Percentiles rank a stretch among this genome's conserved stretches.
These are phyloP conservation scores for Oryza nivara DNA, from an alignment of 176 grass and related monocot species.

Conservation along the genomic window DNA sequence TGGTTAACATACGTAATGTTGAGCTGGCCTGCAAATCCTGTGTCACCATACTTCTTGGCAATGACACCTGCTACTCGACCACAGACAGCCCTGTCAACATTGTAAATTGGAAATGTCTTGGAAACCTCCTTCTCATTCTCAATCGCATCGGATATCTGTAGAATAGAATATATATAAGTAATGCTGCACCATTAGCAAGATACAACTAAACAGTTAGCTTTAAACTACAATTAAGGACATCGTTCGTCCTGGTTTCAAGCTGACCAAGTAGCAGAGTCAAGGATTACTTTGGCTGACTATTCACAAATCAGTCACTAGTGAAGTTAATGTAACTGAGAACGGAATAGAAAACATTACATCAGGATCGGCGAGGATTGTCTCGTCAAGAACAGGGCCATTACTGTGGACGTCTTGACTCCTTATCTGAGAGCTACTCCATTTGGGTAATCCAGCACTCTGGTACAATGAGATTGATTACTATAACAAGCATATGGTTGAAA, in stretches of 20 bases:
- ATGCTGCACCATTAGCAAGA: slow-evolving; percentile 21
- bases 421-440: slow-evolving; percentile 94
- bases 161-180: slow-evolving; percentile 48
- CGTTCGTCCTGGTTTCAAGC: slow-evolving; percentile 17
- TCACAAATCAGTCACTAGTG: slow-evolving; percentile 33
- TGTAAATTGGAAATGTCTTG: slow-evolving; percentile 82
- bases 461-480: slow-evolving; percentile 39
- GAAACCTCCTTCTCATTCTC: slow-evolving; percentile 87
- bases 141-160: slow-evolving; percentile 89
- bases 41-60: slow-evolving; percentile 98
- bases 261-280: slow-evolving; percentile 14
- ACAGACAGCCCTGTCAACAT: slow-evolving; percentile 97
- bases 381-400: slow-evolving; percentile 96
- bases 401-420: slow-evolving; percentile 92
- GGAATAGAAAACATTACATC: slow-evolving; percentile 52
- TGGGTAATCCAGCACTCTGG: slow-evolving; percentile 76
- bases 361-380: slow-evolving; percentile 81
- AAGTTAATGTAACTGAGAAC: slow-evolving; percentile 36
- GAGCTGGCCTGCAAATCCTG: slow-evolving; percentile 92
- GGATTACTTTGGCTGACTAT: slow-evolving; percentile 21
- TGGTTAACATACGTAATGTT: slow-evolving; percentile 76
- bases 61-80: slow-evolving; percentile 92
- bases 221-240: slow-evolving; percentile 24
- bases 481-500: slow-evolving; percentile 41
- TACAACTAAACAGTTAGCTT: slow-evolving; percentile 10